Evolutionary conservation across 768 basidiomycete genomes (phyloP).

Genomic region (Tremella fuciformis): DNA sequence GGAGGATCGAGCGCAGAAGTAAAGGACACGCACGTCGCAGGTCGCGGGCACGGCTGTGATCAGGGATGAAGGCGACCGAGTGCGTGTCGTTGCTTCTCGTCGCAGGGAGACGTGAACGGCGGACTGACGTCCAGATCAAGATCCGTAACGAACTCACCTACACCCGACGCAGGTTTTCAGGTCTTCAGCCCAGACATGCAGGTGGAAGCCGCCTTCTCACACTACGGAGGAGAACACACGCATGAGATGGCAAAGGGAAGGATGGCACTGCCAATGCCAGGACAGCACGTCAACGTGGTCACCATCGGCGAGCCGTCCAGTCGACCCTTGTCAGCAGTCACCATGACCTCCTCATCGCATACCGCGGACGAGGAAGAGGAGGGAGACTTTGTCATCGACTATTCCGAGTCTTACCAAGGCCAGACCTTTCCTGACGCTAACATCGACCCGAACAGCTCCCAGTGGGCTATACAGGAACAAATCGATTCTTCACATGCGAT

Average conservation of each 20-base stretch:
- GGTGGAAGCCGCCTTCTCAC: too few relatives aligned
- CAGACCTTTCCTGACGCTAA: not conserved
- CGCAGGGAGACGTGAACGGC: too few relatives aligned
- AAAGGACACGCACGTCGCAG: too few relatives aligned
- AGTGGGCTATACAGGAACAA: not conserved
- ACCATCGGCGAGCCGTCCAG: constrained; percentile 6
- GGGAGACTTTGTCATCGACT: not conserved
- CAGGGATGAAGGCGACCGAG: too few relatives aligned
- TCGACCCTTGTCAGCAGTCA: not conserved
- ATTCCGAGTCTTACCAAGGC: not conserved
- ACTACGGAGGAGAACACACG: not conserved
- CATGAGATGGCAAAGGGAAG: constrained; percentile 28
- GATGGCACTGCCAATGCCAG: constrained; percentile 26
- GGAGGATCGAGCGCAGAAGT: too few relatives aligned
- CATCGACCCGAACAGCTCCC: not conserved
- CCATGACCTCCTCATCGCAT: constrained; percentile 4
- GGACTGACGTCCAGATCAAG: too few relatives aligned
- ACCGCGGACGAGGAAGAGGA: not conserved
- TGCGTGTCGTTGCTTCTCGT: too few relatives aligned
- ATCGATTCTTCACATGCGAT: constrained; percentile 11
- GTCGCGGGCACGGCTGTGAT: too few relatives aligned
- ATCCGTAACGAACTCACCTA: too few relatives aligned
- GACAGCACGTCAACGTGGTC: constrained; percentile 19
- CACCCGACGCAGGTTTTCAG: too few relatives aligned
- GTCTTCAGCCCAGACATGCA: too few relatives aligned